phyloP scores from a whole-genome alignment of 2,329 filamentous ascomycete genomes.

The Aureobasidium sp. region DNA sequence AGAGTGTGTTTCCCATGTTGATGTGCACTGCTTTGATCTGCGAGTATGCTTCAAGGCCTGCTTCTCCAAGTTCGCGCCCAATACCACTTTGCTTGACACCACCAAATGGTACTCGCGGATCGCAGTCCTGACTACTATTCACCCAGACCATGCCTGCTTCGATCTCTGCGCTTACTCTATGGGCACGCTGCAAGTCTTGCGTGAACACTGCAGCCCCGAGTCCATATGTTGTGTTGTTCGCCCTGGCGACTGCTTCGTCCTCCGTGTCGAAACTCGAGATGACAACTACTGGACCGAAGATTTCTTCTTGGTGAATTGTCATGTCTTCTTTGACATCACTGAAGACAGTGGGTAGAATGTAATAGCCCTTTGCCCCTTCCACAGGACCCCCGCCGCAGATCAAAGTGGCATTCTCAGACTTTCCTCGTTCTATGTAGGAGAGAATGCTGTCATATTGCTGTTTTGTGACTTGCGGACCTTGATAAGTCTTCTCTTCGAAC shows the following conservation, averaged over 20 bases:
- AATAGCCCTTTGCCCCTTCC: conserved; percentile 19
- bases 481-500: conserved; percentile 58
- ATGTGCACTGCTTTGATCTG: conserved; percentile 13
- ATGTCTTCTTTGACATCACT: conserved; percentile 21
- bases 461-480: conserved; percentile 54
- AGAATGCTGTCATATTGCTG: conserved; percentile 7
- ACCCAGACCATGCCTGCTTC: conserved; percentile 43
- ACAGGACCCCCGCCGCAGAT: conserved; percentile 16
- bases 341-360: conserved; percentile 20
- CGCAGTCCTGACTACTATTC: conserved; percentile 38
- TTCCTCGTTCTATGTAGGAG: conserved; percentile 12
- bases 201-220: conserved; percentile 39
- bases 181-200: conserved; percentile 33
- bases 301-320: conserved; percentile 31
- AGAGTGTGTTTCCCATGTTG: neutral
- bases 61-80: conserved; percentile 29
- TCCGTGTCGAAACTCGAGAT: conserved; percentile 34
- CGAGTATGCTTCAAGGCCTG: conserved; percentile 18
- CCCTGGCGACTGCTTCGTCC: conserved; percentile 32
- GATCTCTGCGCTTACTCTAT: conserved; percentile 36
- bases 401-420: conserved; percentile 16
- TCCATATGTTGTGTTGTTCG: conserved; percentile 37
- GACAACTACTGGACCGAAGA: conserved; percentile 39
- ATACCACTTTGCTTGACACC: conserved; percentile 32
- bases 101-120: conserved; percentile 32